Percentiles rank a stretch among this genome's conserved stretches.
phyloP scores from a whole-genome alignment of 2,329 filamentous ascomycete genomes.

The Whalleya microplaca region DNA sequence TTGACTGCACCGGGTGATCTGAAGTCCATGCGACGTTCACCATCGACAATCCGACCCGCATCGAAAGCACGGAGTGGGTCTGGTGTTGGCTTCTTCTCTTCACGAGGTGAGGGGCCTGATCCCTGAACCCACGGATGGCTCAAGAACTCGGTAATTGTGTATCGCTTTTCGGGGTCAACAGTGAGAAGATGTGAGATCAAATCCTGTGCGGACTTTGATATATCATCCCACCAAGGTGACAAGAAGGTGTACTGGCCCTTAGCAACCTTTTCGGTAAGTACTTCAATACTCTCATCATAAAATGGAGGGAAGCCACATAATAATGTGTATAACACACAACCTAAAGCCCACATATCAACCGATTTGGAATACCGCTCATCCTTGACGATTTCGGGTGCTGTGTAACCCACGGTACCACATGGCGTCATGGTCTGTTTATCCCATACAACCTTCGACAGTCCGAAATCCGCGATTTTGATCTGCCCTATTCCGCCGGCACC shows the following conservation, averaged over 20 bases:
- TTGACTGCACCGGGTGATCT: conserved; percentile 94
- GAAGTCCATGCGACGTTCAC: conserved; percentile 83
- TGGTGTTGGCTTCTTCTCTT: conserved; percentile 60
- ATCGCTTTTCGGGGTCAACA: conserved; percentile 93
- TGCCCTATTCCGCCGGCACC: conserved; percentile 89
- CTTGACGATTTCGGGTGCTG: conserved; percentile 97
- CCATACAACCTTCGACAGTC: conserved; percentile 97
- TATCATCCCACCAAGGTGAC: conserved; percentile 99
- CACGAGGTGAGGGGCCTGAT: conserved; percentile 59
- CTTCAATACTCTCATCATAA: conserved; percentile 97
- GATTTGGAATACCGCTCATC: conserved; percentile 98
- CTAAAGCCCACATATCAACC: conserved; percentile 98
- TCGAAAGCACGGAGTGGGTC: conserved; percentile 60
- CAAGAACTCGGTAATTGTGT: conserved; percentile 90
- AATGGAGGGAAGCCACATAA: conserved; percentile 98
- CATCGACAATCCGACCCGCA: conserved; percentile 54
- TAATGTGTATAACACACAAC: conserved; percentile 94
- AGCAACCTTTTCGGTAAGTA: conserved; percentile 96
- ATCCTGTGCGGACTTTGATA: conserved; percentile 92
- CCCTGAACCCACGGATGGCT: conserved; percentile 91
- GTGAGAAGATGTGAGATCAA: conserved; percentile 91
- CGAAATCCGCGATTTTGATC: conserved; percentile 98
- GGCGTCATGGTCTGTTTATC: conserved; percentile 98
- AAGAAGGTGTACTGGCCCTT: conserved; percentile 96
- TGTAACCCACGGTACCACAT: conserved; percentile 98